These are phyloP conservation scores for Alternaria sp. DNA, from an alignment of 2,329 filamentous ascomycete genomes.

Conservation along the genomic window DNA sequence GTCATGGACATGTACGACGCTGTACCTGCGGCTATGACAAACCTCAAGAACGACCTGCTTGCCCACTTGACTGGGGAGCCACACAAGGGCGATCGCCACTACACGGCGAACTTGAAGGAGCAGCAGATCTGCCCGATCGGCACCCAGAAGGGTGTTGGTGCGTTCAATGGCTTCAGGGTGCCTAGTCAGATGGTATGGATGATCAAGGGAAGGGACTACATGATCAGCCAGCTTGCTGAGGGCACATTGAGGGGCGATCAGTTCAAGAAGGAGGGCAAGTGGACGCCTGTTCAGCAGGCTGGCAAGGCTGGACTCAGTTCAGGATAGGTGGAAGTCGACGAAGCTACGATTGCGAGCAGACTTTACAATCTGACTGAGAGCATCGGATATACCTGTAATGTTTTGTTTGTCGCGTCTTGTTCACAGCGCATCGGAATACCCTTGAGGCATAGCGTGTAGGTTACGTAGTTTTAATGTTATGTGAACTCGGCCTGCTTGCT, in stretches of 20 bases:
- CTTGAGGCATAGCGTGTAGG: neutral
- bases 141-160: conserved; percentile 47
- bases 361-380: neutral
- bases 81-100: conserved; percentile 40
- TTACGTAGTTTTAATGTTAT: neutral
- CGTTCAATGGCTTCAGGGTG: conserved; percentile 45
- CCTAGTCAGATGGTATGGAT: conserved; percentile 52
- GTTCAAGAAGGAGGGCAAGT: conserved; percentile 47
- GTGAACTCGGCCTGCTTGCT: neutral
- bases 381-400: neutral
- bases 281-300: conserved; percentile 35
- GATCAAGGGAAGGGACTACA: conserved; percentile 54
- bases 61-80: conserved; percentile 35
- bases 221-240: conserved; percentile 38
- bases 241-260: conserved; percentile 36
- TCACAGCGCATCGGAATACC: conserved; percentile 3
- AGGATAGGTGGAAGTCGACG: conserved; percentile 4
- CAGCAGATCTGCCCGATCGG: conserved; percentile 47
- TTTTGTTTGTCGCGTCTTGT: neutral
- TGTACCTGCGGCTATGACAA: conserved; percentile 54
- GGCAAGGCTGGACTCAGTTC: conserved; percentile 33
- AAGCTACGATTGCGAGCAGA: neutral
- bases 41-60: conserved; percentile 56
- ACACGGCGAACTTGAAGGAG: conserved; percentile 41
- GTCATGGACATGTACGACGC: conserved; percentile 52